A percentile compares a stretch with the other conserved stretches of the same genome.
phyloP scores from a whole-genome alignment of 1,284 basidiomycete genomes.

The Volvariella surrecta region DNA sequence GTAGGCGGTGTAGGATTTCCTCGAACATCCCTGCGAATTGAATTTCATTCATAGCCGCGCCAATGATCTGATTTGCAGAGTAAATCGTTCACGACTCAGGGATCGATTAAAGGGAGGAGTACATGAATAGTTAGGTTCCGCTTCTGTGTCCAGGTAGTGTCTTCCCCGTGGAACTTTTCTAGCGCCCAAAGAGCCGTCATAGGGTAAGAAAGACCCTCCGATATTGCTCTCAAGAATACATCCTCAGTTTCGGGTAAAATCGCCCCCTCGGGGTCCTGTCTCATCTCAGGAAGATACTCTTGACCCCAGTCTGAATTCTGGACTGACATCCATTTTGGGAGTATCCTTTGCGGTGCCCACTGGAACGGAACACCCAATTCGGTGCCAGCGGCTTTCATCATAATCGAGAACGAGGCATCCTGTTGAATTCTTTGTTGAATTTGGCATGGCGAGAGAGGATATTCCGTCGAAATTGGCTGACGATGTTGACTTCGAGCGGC shows the following conservation, averaged over 20 bases:
- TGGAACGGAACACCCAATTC: slow-evolving; percentile 10
- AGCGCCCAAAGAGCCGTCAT: slow-evolving; percentile 25
- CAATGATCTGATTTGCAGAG: slow-evolving; percentile 19
- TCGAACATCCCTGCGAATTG: slow-evolving; percentile 21
- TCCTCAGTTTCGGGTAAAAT: slow-evolving; percentile 6
- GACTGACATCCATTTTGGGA: slow-evolving; percentile 15
- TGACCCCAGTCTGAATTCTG: slow-evolving; percentile 13
- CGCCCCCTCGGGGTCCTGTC: slow-evolving; percentile 3
- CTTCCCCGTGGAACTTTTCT: slow-evolving; percentile 18
- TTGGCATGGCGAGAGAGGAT: slow-evolving; percentile 20
- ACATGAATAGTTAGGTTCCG: slow-evolving; percentile 23
- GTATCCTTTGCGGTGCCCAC: slow-evolving; percentile 22
- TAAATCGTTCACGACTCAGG: background rate
- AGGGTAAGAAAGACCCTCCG: slow-evolving; percentile 21
- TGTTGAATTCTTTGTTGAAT: slow-evolving; percentile 18
- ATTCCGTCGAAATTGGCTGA: slow-evolving; percentile 12
- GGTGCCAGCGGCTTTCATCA: slow-evolving; percentile 10
- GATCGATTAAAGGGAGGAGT: slow-evolving; percentile 4
- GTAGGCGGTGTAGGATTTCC: slow-evolving; percentile 27
- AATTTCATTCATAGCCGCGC: slow-evolving; percentile 20
- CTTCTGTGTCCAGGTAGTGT: slow-evolving; percentile 19
- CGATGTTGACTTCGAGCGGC: slow-evolving; percentile 15
- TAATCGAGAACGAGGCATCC: slow-evolving; percentile 14
- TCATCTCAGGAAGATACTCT: slow-evolving; percentile 14
- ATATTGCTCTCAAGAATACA: slow-evolving; percentile 15